These are phyloP conservation scores for Carnegiea gigantea DNA, from an alignment of 179 eudicot species.

Conservation along the genomic window DNA sequence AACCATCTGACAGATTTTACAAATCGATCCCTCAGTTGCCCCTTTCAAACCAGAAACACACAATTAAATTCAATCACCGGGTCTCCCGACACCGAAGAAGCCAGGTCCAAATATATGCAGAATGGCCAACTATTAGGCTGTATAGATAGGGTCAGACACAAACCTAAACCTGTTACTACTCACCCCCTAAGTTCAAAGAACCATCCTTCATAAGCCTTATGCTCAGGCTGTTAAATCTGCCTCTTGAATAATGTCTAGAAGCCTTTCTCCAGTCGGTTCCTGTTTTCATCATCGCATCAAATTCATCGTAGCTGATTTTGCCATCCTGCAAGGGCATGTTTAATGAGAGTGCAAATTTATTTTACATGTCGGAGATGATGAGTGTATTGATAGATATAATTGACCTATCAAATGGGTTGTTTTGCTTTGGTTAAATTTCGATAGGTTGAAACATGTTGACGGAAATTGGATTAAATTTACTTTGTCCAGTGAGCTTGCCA, in stretches of 20 bases:
- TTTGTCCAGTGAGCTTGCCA: background rate
- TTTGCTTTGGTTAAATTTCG: background rate
- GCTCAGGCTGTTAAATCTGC: conserved; percentile 84
- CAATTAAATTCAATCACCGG: conserved; percentile 31
- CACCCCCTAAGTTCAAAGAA: conserved; percentile 66
- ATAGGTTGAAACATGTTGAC: background rate
- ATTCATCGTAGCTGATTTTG: conserved; percentile 79
- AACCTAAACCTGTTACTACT: conserved; percentile 37
- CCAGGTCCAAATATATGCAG: conserved; percentile 42
- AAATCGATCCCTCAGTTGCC: conserved; percentile 25
- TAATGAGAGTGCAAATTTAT: background rate
- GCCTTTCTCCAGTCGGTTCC: conserved; percentile 98
- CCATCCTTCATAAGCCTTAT: conserved; percentile 86
- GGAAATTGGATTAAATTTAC: background rate
- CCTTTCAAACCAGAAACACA: conserved; percentile 28
- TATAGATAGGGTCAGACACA: conserved; percentile 29
- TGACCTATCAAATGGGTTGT: too few relatives aligned
- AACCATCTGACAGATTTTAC: conserved; percentile 30
- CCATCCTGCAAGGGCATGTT: conserved; percentile 58
- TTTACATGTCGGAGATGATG: background rate
- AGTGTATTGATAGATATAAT: background rate
- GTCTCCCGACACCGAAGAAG: conserved; percentile 28
- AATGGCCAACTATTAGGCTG: conserved; percentile 29
- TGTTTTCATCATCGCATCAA: conserved; percentile 91
- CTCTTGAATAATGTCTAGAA: conserved; percentile 87